phyloP scores from a whole-genome alignment of 2,329 filamentous ascomycete species.

The Ophiocordyceps robertsii region DNA sequence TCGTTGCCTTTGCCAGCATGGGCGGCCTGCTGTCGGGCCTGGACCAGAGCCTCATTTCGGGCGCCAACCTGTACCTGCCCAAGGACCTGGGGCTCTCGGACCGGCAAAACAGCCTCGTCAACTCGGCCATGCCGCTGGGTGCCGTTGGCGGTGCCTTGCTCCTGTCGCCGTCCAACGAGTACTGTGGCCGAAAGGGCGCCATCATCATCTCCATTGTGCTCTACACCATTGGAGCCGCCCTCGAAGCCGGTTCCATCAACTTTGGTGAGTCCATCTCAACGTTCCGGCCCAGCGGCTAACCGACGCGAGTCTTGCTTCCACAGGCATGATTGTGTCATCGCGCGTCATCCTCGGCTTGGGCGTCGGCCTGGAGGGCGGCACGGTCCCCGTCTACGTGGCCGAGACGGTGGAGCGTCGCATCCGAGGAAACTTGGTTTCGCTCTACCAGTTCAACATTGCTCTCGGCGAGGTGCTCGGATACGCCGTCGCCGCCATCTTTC shows the following conservation, averaged over 20 bases:
- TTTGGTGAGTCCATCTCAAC: constrained; percentile 29
- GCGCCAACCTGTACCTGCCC: constrained; percentile 55
- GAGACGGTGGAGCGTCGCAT: constrained; percentile 55
- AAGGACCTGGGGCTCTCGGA: constrained; percentile 38
- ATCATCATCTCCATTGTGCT: constrained; percentile 57
- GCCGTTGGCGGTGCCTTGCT: constrained; percentile 58
- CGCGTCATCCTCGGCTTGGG: constrained; percentile 57
- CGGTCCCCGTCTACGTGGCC: constrained; percentile 61
- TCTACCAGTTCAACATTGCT: constrained; percentile 67
- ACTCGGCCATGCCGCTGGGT: constrained; percentile 58
- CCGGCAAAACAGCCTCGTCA: constrained; percentile 50
- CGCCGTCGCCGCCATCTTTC: constrained; percentile 58
- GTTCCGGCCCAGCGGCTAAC: background rate
- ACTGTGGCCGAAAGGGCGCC: constrained; percentile 50
- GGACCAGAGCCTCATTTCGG: constrained; percentile 60
- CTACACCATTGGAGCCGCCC: constrained; percentile 55
- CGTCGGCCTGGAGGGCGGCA: constrained; percentile 61
- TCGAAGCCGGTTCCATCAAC: constrained; percentile 54
- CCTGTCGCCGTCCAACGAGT: constrained; percentile 54
- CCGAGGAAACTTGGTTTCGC: constrained; percentile 58
- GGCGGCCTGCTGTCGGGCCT: constrained; percentile 59
- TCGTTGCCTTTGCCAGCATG: constrained; percentile 63
- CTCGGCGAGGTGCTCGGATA: constrained; percentile 63
- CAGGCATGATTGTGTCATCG: constrained; percentile 52
- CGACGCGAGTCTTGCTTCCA: background rate